Conservation (phyloP, 768 basidiomycete genomes). For the Strobilomyces echinocephalus region DNA sequence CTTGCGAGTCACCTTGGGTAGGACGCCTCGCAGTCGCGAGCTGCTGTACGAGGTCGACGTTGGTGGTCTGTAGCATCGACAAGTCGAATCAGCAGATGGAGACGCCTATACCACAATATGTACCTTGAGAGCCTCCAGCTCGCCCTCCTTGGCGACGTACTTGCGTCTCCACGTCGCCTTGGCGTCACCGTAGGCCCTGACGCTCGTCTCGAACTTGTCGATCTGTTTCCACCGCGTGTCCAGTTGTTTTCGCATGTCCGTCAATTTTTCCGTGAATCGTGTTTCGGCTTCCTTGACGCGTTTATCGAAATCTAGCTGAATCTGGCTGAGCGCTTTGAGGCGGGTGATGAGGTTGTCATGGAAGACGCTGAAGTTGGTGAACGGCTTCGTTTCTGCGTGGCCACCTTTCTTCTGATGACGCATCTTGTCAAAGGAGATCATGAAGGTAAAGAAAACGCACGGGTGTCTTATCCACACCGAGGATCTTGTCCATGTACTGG, state of each 20-base stretch:
- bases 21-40: constrained; percentile 59
- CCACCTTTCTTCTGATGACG: constrained; percentile 61
- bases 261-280: constrained; percentile 67
- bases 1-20: constrained; percentile 56
- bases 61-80: constrained; percentile 49
- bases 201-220: constrained; percentile 84
- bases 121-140: constrained; percentile 84
- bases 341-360: constrained; percentile 90
- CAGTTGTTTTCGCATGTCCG: constrained; percentile 78
- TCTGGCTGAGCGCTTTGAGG: constrained; percentile 77
- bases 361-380: constrained; percentile 91
- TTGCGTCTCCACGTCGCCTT: constrained; percentile 82
- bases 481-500: constrained; percentile 91
- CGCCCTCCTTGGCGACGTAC: constrained; percentile 79
- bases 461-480: constrained; percentile 83
- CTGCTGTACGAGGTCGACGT: constrained; percentile 70
- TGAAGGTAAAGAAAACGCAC: constrained; percentile 41
- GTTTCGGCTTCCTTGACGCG: constrained; percentile 75
- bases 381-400: constrained; percentile 83
- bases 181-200: constrained; percentile 78
- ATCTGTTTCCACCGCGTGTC: constrained; percentile 88
- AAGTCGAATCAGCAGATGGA: background rate
- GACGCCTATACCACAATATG: background rate
- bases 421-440: background rate
- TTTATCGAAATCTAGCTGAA: constrained; percentile 84